Percentiles rank a stretch among this genome's conserved stretches.
These are phyloP conservation scores for Penicillium sp. DNA, from an alignment of 2,329 filamentous ascomycete species.

Conservation along the genomic window DNA sequence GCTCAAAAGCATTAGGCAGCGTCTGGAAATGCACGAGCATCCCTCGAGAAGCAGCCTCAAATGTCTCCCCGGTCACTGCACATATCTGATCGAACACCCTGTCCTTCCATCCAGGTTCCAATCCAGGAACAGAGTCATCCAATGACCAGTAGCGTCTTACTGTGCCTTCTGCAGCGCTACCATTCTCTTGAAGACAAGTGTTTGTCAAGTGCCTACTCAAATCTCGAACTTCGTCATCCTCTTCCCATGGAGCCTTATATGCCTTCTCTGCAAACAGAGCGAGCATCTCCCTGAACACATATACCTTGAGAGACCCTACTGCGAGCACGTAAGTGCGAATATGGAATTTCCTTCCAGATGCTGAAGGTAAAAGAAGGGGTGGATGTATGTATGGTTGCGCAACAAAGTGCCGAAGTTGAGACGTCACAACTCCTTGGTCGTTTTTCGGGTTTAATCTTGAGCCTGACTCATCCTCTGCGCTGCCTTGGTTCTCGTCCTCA, in stretches of 20 bases:
- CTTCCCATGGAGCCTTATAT: conserved; percentile 61
- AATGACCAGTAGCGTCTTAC: conserved; percentile 75
- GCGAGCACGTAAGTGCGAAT: conserved; percentile 88
- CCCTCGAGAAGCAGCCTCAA: conserved; percentile 77
- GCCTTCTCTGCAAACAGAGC: conserved; percentile 79
- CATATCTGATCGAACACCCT: conserved; percentile 72
- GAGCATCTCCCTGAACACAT: conserved; percentile 87
- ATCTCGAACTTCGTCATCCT: conserved; percentile 43
- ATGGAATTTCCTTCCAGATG: conserved; percentile 81
- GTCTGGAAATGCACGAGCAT: conserved; percentile 93
- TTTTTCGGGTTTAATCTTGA: conserved; percentile 20
- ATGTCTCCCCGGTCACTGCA: conserved; percentile 68
- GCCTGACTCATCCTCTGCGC: conserved; percentile 15
- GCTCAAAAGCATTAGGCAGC: conserved; percentile 81
- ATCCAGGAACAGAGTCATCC: conserved; percentile 34
- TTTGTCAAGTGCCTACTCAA: conserved; percentile 85
- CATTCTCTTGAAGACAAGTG: conserved; percentile 76
- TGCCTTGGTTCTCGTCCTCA: conserved; percentile 39
- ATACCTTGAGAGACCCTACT: conserved; percentile 71
- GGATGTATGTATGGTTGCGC: conserved; percentile 92
- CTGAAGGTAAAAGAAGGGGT: conserved; percentile 66
- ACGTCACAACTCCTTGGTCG: conserved; percentile 65
- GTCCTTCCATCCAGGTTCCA: conserved; percentile 48
- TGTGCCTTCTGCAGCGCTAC: conserved; percentile 54
- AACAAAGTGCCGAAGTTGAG: conserved; percentile 91